phyloP scores from a whole-genome alignment of 768 basidiomycete species.

The Austroboletus festivus region DNA sequence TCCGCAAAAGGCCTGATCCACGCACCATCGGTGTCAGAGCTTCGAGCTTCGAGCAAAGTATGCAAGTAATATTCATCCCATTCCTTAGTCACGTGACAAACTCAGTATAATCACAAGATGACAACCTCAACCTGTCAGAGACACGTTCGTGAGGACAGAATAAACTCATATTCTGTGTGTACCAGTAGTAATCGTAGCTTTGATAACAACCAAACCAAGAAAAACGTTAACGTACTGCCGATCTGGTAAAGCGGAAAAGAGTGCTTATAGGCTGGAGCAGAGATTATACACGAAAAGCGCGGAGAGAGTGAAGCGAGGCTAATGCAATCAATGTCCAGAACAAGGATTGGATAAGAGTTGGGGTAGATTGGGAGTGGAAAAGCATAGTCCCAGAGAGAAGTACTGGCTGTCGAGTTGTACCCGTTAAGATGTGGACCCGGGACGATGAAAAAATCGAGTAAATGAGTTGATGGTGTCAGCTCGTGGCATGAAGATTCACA shows the following conservation, averaged over 20 bases:
- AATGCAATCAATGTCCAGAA: constrained; percentile 30
- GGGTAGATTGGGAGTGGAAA: constrained; percentile 10
- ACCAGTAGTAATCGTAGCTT: constrained; percentile 12
- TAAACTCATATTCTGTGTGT: constrained; percentile 26
- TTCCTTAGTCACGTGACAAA: constrained; percentile 28
- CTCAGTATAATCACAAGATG: not conserved
- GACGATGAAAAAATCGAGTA: constrained; percentile 12
- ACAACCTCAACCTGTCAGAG: not conserved
- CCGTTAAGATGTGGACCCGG: constrained; percentile 16
- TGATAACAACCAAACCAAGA: constrained; percentile 24
- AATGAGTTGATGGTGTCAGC: constrained; percentile 20
- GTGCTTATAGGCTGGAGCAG: constrained; percentile 8
- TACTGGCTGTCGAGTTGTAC: constrained; percentile 15
- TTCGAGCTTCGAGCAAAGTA: not conserved
- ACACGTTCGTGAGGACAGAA: constrained; percentile 7
- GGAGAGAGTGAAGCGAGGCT: constrained; percentile 8
- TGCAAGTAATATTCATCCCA: not conserved
- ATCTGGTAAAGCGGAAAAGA: constrained; percentile 12
- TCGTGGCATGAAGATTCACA: constrained; percentile 19
- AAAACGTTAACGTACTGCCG: constrained; percentile 9
- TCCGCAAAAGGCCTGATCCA: not conserved
- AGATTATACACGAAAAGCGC: constrained; percentile 14
- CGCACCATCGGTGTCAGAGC: constrained; percentile 18
- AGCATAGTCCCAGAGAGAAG: constrained; percentile 28
- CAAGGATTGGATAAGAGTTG: constrained; percentile 16